phyloP scores from a whole-genome alignment of 257 asterid genomes.

The Solanum dulcamara region DNA sequence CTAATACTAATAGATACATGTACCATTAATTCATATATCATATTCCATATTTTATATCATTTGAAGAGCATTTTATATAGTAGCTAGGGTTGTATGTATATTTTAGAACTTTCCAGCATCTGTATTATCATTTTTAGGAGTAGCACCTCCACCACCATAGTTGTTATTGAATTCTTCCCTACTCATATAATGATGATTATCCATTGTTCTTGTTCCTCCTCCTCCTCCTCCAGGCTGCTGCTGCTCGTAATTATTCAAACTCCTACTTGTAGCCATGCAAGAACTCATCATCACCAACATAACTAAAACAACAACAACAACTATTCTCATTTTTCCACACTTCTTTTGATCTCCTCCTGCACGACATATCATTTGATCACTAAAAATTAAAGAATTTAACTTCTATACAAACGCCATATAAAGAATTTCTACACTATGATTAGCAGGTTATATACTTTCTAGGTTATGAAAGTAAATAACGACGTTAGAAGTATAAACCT shows the following conservation, averaged over 20 bases:
- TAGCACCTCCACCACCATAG: not conserved
- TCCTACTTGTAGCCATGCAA: not conserved
- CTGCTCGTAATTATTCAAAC: not conserved
- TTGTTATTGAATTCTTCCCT: not conserved
- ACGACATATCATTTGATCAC: not conserved
- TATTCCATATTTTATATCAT: not conserved
- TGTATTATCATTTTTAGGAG: not conserved
- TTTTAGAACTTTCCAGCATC: not conserved
- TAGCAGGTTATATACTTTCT: not conserved
- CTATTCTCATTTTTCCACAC: not conserved
- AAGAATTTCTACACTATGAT: not conserved
- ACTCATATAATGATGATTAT: not conserved
- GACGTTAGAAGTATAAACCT: not conserved
- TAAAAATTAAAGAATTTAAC: not conserved
- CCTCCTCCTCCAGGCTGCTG: not conserved
- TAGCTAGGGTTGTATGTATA: not conserved
- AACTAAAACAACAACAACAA: not conserved
- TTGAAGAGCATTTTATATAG: not conserved
- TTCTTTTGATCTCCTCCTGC: not conserved
- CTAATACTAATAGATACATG: not conserved
- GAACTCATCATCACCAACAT: not conserved
- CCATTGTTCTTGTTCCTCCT: not conserved
- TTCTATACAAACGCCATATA: not conserved
- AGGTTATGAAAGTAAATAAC: not conserved
- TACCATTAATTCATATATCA: not conserved